These are phyloP conservation scores for Ogataea hybrid DNA, from an alignment of 1,139 yeast genomes.

Conservation along the genomic window DNA sequence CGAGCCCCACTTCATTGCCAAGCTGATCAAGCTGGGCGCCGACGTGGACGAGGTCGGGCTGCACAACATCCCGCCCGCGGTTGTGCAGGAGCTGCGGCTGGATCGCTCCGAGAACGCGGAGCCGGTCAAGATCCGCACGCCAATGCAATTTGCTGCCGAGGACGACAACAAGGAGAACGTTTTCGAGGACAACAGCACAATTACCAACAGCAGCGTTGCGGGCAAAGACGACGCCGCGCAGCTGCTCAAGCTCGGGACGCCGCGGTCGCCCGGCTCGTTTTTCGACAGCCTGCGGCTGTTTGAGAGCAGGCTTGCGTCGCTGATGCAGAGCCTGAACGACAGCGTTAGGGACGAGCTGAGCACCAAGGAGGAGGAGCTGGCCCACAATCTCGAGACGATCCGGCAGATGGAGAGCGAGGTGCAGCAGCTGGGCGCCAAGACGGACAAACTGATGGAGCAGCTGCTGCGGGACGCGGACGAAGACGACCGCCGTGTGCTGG, in stretches of 20 bases:
- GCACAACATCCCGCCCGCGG: constrained; percentile 20
- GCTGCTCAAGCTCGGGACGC: constrained; percentile 12
- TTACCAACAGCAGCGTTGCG: constrained; percentile 4
- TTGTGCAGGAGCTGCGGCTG: constrained; percentile 17
- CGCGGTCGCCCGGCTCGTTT: constrained; percentile 3
- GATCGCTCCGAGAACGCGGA: background rate
- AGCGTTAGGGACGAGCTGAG: constrained; percentile 41
- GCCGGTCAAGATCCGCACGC: background rate
- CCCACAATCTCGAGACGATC: constrained; percentile 28
- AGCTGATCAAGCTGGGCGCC: constrained; percentile 38
- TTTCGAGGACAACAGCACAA: constrained; percentile 16
- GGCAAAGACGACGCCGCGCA: constrained; percentile 13
- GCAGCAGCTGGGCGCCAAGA: constrained; percentile 16
- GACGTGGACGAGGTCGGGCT: constrained; percentile 32
- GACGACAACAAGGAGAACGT: constrained; percentile 31
- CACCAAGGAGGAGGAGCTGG: constrained; percentile 36
- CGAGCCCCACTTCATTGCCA: constrained; percentile 36
- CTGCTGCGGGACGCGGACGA: constrained; percentile 13
- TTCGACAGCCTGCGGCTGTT: constrained; percentile 18
- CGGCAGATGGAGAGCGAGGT: constrained; percentile 25
- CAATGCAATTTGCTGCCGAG: background rate
- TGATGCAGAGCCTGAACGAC: constrained; percentile 46
- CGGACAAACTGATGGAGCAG: constrained; percentile 17
- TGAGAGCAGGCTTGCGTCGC: constrained; percentile 29
- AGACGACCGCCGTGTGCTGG: constrained; percentile 2